Conservation (phyloP, 2,329 filamentous ascomycete species). For the Ceratocystiopsis sp. region DNA sequence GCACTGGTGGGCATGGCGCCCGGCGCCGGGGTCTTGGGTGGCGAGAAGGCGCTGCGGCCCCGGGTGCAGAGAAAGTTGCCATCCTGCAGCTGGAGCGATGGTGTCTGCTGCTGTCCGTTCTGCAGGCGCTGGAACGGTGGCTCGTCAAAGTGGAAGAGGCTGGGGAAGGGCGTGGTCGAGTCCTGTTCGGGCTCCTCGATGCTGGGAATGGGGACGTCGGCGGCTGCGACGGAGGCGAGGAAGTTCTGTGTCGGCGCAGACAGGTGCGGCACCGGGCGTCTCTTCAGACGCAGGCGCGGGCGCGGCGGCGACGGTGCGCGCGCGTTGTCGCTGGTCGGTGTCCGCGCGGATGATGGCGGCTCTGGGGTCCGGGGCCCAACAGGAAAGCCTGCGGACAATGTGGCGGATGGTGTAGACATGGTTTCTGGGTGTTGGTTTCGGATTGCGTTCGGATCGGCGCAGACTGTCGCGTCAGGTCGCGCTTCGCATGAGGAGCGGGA, state of each 20-base stretch:
- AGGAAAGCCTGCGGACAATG: conserved; percentile 25
- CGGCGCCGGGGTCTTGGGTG: conserved; percentile 42
- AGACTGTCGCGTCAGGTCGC: not conserved
- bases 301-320: conserved; percentile 32
- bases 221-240: conserved; percentile 48
- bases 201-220: conserved; percentile 46
- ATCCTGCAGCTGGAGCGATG: conserved; percentile 1
- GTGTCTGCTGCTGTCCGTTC: not conserved
- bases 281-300: conserved; percentile 37
- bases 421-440: not conserved
- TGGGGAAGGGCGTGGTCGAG: conserved; percentile 3
- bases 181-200: conserved; percentile 37
- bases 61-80: conserved; percentile 16
- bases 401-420: conserved; percentile 31
- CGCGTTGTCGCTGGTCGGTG: conserved; percentile 12
- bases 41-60: conserved; percentile 26
- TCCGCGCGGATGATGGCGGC: conserved; percentile 14
- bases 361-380: conserved; percentile 35
- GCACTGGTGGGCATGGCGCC: conserved; percentile 21
- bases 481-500: conserved; percentile 1
- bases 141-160: not conserved
- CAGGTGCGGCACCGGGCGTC: conserved; percentile 31
- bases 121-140: not conserved
- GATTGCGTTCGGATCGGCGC: not conserved
- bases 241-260: conserved; percentile 47